Evolutionary conservation across 106 monocot species (phyloP), one percentile per base, ranked within the genome.

Genomic region (Vanilla planifolia): DNA sequence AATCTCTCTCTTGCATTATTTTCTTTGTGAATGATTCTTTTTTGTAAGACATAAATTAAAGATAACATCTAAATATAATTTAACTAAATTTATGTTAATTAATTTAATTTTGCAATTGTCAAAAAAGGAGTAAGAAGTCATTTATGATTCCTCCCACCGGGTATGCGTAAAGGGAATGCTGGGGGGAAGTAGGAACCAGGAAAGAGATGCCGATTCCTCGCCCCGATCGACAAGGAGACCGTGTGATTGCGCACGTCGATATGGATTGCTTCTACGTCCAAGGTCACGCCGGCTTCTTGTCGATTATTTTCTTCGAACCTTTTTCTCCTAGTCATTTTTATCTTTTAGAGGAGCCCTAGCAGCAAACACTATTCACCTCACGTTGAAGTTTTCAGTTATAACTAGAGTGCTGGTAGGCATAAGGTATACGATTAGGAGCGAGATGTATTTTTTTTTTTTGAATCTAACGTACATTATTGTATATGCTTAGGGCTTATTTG

Each of bases 201-300:
- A 2, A 21, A 46, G 27, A 59, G 62, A 88, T 96, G 95, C 95
- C 95, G 64, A 73, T 96, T 53, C 73, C 86, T 22, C 56, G 90
- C 8, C 90, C 84, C 51, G 90, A 84, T 64, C 67, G 71, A 59
- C 83, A 76, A 43, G 86, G 74, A 25, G 63, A 86, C 32, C 92
- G 90, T 20, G 90, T 96, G 6, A 96, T 96, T 58, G 95, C 95
- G 15, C 95, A 91, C 41, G 79, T 96, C 43, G 95, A 96, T 69
- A 87, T 96, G 86, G 95, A 96, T 65, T 96, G 90, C 77, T 96
- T 96, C 90, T 96, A 96, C 44, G 90, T 91, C 19, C 95, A 96
- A 91, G 95, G 95, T 96, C 52, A 19, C 36, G 48, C 22, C 30
- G 7, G n/a, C 22, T 30, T 2, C 9, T 59, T 29, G 6, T 26